Base-by-base conservation (phyloP, 106 monocot genomes). In the Allium fistulosum region DNA sequence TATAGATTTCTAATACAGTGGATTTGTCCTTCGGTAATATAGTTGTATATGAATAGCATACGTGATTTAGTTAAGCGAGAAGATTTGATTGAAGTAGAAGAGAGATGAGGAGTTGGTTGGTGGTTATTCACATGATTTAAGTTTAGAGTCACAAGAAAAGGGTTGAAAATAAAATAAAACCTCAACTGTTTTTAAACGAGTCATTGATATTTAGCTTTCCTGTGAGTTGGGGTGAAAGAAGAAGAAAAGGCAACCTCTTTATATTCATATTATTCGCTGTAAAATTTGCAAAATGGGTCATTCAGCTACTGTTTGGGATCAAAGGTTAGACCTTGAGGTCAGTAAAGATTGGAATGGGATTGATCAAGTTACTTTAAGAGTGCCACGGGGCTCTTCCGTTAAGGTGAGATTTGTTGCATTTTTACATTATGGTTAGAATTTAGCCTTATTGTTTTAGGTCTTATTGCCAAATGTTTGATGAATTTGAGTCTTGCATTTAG, bases 291-390 rank as follows among this genome's bases (percentile, higher is more conserved):
- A 77, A 72, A 95, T 91, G 94, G 87, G 88, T 68, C 85, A 84
- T 71, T 76, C 83, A 16, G 71, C 74, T 27, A 63, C 70, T 52
- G 48, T 71, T 62, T 85, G 82, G 84, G 90, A 90, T 76, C 75
- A 66, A 64, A 80, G 78, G 63, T 46, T 69, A 10, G 82, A 81
- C 17, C 71, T 83, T 50, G 88, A 95, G 66, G 62, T 88, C 46
- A 61, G 66, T 2, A 88, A 83, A 61, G 91, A 91, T 50, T 91
- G 91, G 88, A 91, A 91, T 72, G 91, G 91, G n/a, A 78, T 91
- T 22, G 85, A 82, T 57, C 95, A 91, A 66, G 83, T 91, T 7
- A 53, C 82, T 56, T 86, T 95, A 66, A 69, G 81, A 71, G 83
- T 82, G 26, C 91, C 95, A 1, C 71, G 75, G 26, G 95, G 95